Evolutionary conservation across 139 green algal genomes (phyloP), one percentile per base, ranked within the genome.

Genomic region (Picochlorum sp.): DNA sequence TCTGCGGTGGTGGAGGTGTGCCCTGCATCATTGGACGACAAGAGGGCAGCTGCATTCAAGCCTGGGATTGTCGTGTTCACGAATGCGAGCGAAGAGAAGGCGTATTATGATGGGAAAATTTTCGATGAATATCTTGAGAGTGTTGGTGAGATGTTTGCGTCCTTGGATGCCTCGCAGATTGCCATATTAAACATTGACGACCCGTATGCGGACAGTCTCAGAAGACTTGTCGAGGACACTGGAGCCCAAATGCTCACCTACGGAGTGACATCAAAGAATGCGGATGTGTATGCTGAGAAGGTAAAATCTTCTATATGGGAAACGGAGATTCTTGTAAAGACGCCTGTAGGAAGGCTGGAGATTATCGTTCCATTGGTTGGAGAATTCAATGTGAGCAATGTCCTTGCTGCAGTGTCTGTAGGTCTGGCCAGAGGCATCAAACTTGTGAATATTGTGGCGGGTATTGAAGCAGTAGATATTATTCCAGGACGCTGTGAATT

Each of bases 151-250:
- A 60, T 90, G 44, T 91, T 96, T 50, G 49, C 66, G 1, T 31
- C 49, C 6, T 75, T 96, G 51, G 62, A 68, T 0, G 52, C 68
- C 6, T 50, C 62, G 37, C 89, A 97, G 70, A 74, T 83, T 37
- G 90, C 86, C 1, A 83, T 98, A 8, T 63, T 99, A 57, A 98
- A 98, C 71, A 47, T 92, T 3, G 91, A 97, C 56, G 47, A 52
- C 49, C 28, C 49, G 1, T 60, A 38, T 28, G 64, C 14, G 18
- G 10, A 14, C 18, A 26, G 50, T 57, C 34, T 72, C 37, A 47
- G n/a, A 11, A 20, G 31, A 21, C 14, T 23, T 18, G 50, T 64
- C 0, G 60, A 50, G 14, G 65, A 60, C 9, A 44, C 34, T 18
- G 65, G 38, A 45, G 81, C 88, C 45, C 83, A 76, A 0, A 65